Conservation (phyloP, 225 moss, liverwort and hornwort genomes). For the Straminergon stramineum region DNA sequence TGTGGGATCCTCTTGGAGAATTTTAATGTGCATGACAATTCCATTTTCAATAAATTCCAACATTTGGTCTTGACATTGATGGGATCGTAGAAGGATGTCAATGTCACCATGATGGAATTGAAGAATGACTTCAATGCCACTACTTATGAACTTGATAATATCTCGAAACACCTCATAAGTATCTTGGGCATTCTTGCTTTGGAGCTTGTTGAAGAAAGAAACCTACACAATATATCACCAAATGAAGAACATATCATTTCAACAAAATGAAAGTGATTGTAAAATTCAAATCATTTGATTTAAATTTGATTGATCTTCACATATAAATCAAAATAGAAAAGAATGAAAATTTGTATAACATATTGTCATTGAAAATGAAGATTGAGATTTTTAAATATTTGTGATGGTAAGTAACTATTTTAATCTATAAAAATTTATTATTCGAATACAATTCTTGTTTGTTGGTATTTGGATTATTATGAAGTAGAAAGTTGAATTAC, state of each 20-base stretch:
- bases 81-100: background rate
- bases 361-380: background rate
- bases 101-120: background rate
- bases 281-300: accelerated
- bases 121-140: background rate
- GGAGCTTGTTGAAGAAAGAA: background rate
- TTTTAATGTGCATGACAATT: background rate
- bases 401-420: accelerated
- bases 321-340: background rate
- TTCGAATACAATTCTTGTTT: accelerated
- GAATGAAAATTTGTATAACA: accelerated
- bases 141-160: background rate
- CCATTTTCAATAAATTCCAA: background rate
- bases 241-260: too few species aligned
- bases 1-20: background rate
- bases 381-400: background rate
- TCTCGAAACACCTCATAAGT: background rate
- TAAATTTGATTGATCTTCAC: background rate
- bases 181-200: background rate
- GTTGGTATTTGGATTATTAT: accelerated
- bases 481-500: accelerated
- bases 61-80: background rate
- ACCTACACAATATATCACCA: background rate
- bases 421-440: too few species aligned
- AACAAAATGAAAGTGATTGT: accelerated